Percentiles rank a stretch among this genome's conserved stretches.
phyloP scores from a whole-genome alignment of 176 grass and related monocot species.

The Triticum dicoccoides region DNA sequence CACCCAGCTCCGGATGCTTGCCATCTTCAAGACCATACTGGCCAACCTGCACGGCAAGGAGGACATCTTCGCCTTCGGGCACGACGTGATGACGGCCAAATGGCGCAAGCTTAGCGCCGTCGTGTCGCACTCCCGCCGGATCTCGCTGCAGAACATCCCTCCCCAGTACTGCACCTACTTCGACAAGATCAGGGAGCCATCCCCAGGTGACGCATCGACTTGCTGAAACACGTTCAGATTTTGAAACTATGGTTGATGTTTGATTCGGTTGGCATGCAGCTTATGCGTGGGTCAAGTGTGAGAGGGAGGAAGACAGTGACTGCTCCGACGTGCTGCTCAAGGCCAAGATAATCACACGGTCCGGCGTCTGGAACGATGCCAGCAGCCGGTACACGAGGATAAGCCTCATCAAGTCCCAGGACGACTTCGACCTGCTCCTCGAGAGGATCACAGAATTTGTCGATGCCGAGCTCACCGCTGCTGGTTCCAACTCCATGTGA shows the following conservation, averaged over 20 bases:
- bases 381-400: slow-evolving; percentile 47
- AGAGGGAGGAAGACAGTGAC: slow-evolving; percentile 64
- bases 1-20: slow-evolving; percentile 65
- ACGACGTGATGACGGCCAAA: slow-evolving; percentile 30
- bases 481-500: slow-evolving; percentile 26
- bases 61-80: slow-evolving; percentile 75
- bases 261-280: slow-evolving; percentile 32
- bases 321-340: slow-evolving; percentile 42
- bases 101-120: slow-evolving; percentile 56
- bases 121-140: slow-evolving; percentile 45
- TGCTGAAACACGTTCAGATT: neutral
- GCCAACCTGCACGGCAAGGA: slow-evolving; percentile 38
- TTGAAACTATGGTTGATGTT: neutral
- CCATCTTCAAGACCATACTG: slow-evolving; percentile 54
- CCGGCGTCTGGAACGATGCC: neutral
- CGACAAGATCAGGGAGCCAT: slow-evolving; percentile 44
- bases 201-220: slow-evolving; percentile 44
- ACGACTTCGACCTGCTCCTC: slow-evolving; percentile 69
- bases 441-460: slow-evolving; percentile 51
- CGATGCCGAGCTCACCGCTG: slow-evolving; percentile 15
- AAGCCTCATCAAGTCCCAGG: slow-evolving; percentile 62
- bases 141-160: slow-evolving; percentile 64
- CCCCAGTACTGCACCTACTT: slow-evolving; percentile 72
- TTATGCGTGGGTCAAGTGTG: slow-evolving; percentile 84
- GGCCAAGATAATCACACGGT: slow-evolving; percentile 51